A percentile compares a stretch with the other conserved stretches of the same genome.
Conservation (phyloP, 75 land plant genomes). For the Pinus tabuliformis region DNA sequence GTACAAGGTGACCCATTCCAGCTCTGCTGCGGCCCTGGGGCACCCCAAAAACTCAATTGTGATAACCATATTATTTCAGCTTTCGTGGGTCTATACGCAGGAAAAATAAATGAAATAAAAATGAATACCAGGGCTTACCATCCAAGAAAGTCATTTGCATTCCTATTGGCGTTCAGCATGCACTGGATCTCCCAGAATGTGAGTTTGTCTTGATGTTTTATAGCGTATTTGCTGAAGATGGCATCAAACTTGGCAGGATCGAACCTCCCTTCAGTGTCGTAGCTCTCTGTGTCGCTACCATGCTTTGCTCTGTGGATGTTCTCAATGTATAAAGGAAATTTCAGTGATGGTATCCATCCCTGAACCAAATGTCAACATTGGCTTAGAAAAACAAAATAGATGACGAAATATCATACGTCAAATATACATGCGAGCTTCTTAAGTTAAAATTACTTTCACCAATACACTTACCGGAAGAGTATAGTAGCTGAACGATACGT, state of each 20-base stretch:
- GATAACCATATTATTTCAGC: not conserved
- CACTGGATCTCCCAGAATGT: constrained; percentile 17
- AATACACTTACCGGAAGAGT: constrained; percentile 62
- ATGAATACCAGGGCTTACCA: constrained; percentile 2
- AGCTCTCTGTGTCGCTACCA: constrained; percentile 60
- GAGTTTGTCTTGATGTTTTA: constrained; percentile 13
- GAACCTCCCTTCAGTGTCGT: constrained; percentile 68
- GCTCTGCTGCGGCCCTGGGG: constrained; percentile 44
- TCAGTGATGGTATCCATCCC: constrained; percentile 34
- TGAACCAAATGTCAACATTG: not conserved
- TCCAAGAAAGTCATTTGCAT: constrained; percentile 26
- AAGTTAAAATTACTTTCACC: not conserved
- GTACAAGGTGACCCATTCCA: constrained; percentile 79
- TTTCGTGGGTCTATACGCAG: not conserved
- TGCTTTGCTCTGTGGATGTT: constrained; percentile 64
- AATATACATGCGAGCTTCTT: not conserved
- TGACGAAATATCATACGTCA: not conserved
- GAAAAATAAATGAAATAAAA: no score
- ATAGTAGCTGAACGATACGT: constrained; percentile 46
- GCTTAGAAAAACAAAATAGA: not conserved
- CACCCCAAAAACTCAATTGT: not conserved
- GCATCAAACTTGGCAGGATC: constrained; percentile 33
- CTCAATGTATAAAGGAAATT: constrained; percentile 55
- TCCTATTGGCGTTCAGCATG: constrained; percentile 25
- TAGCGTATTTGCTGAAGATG: constrained; percentile 35